Conservation (phyloP, 2,329 filamentous ascomycete genomes). For the Colletotrichum nymphaeae region DNA sequence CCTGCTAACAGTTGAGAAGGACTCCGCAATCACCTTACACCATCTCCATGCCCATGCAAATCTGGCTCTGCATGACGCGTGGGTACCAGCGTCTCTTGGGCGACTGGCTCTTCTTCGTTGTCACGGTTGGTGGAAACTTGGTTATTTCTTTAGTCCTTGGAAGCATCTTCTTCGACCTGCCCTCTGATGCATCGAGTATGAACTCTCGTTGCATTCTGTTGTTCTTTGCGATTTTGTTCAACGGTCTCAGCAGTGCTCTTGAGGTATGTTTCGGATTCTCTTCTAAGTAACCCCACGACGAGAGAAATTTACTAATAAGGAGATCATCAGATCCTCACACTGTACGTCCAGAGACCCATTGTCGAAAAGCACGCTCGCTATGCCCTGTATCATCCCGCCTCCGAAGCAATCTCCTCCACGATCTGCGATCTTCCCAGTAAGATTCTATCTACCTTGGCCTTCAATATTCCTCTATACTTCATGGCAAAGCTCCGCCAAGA, state of each 20-base stretch:
- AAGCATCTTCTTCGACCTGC: slow-evolving; percentile 73
- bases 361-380: slow-evolving; percentile 43
- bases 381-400: slow-evolving; percentile 46
- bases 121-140: slow-evolving; percentile 57
- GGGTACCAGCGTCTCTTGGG: slow-evolving; percentile 68
- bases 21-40: slow-evolving; percentile 62
- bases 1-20: background rate
- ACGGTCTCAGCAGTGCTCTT: slow-evolving; percentile 40
- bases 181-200: slow-evolving; percentile 63
- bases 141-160: slow-evolving; percentile 66
- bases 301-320: background rate
- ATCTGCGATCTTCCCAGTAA: slow-evolving; percentile 42
- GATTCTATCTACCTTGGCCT: slow-evolving; percentile 61
- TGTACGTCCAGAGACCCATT: slow-evolving; percentile 41
- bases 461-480: slow-evolving; percentile 74
- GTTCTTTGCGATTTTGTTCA: slow-evolving; percentile 47
- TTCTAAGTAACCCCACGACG: no score
- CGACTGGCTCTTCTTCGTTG: slow-evolving; percentile 72
- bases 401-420: slow-evolving; percentile 25
- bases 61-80: slow-evolving; percentile 66
- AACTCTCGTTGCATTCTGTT: slow-evolving; percentile 49
- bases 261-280: slow-evolving; percentile 22
- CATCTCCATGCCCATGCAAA: slow-evolving; percentile 71
- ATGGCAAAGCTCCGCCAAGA: slow-evolving; percentile 70
- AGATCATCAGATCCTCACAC: slow-evolving; percentile 31